Percentiles rank a stretch among this genome's conserved stretches.
Conservation (phyloP, 2,329 filamentous ascomycete species). For the Leptographium wingfieldii region DNA sequence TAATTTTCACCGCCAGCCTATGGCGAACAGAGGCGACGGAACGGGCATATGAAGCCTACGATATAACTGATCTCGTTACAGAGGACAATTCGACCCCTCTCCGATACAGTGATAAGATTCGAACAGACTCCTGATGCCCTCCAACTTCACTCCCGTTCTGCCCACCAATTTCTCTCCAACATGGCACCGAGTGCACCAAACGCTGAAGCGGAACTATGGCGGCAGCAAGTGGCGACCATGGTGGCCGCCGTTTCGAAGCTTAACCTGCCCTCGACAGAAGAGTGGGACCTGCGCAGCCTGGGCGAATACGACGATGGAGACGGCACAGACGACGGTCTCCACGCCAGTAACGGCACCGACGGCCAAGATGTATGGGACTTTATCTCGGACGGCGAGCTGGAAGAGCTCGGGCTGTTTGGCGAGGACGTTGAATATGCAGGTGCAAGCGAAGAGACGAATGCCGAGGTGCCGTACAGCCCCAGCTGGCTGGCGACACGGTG, state of each 20-base stretch:
- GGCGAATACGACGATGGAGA: conserved; percentile 41
- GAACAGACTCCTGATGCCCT: neutral
- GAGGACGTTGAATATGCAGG: conserved; percentile 19
- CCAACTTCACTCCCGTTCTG: neutral
- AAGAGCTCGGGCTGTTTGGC: conserved; percentile 35
- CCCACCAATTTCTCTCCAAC: neutral
- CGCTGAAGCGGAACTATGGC: conserved; percentile 48
- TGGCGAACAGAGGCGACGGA: neutral
- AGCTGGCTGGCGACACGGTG: conserved; percentile 66
- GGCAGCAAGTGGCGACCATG: conserved; percentile 76
- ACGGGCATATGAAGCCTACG: neutral
- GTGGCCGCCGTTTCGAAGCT: conserved; percentile 68
- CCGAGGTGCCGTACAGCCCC: conserved; percentile 33
- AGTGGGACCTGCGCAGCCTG: conserved; percentile 18
- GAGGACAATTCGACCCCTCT: neutral
- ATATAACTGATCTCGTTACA: neutral
- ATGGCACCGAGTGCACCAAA: conserved; percentile 1
- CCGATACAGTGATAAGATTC: neutral
- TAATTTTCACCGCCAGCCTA: neutral
- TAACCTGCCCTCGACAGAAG: conserved; percentile 28
- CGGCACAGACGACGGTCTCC: conserved; percentile 47
- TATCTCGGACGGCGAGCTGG: conserved; percentile 63
- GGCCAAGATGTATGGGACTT: conserved; percentile 88
- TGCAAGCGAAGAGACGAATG: neutral
- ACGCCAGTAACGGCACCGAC: conserved; percentile 32